phyloP scores from a whole-genome alignment of 1,284 basidiomycete species.

The Boletus smithii region DNA sequence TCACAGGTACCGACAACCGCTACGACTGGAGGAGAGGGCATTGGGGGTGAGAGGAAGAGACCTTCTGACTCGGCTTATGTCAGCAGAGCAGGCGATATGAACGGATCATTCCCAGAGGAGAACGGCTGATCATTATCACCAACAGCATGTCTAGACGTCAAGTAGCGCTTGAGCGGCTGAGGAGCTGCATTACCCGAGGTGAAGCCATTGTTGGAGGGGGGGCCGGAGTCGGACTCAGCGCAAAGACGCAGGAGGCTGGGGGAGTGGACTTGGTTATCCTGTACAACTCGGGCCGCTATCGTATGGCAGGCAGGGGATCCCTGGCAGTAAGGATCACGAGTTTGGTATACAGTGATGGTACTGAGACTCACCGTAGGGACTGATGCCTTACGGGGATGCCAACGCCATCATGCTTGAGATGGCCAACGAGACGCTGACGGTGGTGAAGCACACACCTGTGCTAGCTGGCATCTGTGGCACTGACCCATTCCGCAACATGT shows the following conservation, averaged over 20 bases:
- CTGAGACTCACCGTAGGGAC: constrained; percentile 18
- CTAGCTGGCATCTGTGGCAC: constrained; percentile 30
- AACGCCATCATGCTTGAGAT: constrained; percentile 33
- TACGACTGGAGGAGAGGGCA: constrained; percentile 16
- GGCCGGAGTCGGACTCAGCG: constrained; percentile 30
- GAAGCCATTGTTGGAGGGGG: constrained; percentile 29
- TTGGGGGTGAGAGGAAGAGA: neutral
- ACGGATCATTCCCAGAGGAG: neutral
- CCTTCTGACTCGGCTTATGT: constrained; percentile 8
- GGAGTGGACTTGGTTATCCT: constrained; percentile 30
- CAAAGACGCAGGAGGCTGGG: constrained; percentile 30
- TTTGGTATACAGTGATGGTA: neutral
- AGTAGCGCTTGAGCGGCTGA: constrained; percentile 15
- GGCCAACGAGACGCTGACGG: constrained; percentile 28
- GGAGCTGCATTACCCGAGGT: constrained; percentile 15
- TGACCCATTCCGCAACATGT: constrained; percentile 32
- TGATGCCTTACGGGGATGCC: constrained; percentile 34
- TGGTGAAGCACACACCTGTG: constrained; percentile 29
- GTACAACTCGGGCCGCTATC: constrained; percentile 33
- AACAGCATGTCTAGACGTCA: constrained; percentile 19
- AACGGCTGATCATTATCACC: neutral
- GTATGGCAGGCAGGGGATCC: constrained; percentile 32
- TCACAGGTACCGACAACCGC: constrained; percentile 31
- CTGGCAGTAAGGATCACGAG: constrained; percentile 21
- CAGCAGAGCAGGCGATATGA: constrained; percentile 16